Evolutionary conservation across 805 yeast genomes (phyloP).

Genomic region (Komagataella ulmi): DNA sequence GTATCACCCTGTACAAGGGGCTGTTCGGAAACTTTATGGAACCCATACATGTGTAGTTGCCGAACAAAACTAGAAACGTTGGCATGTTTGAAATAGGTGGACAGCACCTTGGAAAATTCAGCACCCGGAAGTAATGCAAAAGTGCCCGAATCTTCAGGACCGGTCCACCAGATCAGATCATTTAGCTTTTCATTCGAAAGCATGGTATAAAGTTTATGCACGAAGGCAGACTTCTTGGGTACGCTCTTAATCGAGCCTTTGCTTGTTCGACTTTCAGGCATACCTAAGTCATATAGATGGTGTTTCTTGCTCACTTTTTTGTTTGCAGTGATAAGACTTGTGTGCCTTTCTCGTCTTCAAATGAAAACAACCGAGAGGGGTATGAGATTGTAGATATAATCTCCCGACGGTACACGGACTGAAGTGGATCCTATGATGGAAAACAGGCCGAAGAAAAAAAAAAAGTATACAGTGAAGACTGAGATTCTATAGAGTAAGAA

Average conservation of each 20-base stretch:
- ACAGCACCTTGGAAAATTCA: slow-evolving; percentile 45
- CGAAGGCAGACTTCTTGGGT: slow-evolving; percentile 44
- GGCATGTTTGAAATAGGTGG: slow-evolving; percentile 84
- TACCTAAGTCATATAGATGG: neutral
- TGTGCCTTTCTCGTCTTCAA: neutral
- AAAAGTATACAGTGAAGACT: neutral
- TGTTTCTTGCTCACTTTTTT: neutral
- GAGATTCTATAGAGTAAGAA: neutral
- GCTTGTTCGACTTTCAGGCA: neutral
- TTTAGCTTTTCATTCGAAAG: slow-evolving; percentile 37
- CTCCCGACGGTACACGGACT: neutral
- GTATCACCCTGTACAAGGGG: slow-evolving; percentile 13
- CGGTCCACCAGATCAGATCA: slow-evolving; percentile 54
- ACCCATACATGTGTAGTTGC: slow-evolving; percentile 93
- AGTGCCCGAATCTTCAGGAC: slow-evolving; percentile 31
- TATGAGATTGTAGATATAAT: neutral
- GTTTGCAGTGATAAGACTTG: neutral
- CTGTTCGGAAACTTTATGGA: slow-evolving; percentile 62
- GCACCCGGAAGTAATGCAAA: slow-evolving; percentile 55
- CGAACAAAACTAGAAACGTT: slow-evolving; percentile 89
- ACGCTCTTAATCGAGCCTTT: neutral
- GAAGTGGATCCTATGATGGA: neutral
- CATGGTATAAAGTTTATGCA: slow-evolving; percentile 52
- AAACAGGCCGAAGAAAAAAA: neutral
- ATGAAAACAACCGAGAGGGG: neutral